phyloP scores from a whole-genome alignment of 129 eudicot genomes.

The Heracleum sosnowskyi region DNA sequence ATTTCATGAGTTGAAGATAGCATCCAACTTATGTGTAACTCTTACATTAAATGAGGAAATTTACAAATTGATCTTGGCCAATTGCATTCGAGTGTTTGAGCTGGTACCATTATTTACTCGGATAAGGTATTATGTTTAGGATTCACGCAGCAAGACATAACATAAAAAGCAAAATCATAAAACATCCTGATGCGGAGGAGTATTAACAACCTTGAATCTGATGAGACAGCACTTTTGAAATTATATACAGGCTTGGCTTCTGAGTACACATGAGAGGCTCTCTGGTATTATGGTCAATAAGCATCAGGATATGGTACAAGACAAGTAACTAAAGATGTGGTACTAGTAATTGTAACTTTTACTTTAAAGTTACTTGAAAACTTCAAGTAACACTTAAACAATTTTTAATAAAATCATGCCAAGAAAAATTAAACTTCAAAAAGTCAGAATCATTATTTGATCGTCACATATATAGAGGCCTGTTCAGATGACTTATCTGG shows the following conservation, averaged over 20 bases:
- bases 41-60: not conserved
- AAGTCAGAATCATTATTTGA: not conserved
- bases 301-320: not conserved
- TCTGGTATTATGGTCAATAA: constrained; percentile 23
- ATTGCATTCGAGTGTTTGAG: not conserved
- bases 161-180: not conserved
- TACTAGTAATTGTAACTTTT: not conserved
- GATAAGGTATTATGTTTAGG: too few relatives aligned
- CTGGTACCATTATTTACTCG: not conserved
- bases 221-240: constrained; percentile 49
- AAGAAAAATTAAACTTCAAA: not conserved
- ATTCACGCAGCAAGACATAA: not conserved
- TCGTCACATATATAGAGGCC: not conserved
- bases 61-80: not conserved
- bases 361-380: not conserved
- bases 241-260: constrained; percentile 59
- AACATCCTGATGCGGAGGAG: not conserved
- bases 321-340: not conserved
- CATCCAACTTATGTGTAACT: not conserved
- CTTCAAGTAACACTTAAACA: not conserved
- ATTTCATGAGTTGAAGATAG: not conserved
- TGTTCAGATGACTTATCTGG: constrained; percentile 11
- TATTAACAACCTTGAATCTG: constrained; percentile 31
- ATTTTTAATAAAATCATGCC: not conserved
- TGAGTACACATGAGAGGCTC: constrained; percentile 63